phyloP scores from a whole-genome alignment of 805 yeast species.

The Hanseniaspora clermontiae region DNA sequence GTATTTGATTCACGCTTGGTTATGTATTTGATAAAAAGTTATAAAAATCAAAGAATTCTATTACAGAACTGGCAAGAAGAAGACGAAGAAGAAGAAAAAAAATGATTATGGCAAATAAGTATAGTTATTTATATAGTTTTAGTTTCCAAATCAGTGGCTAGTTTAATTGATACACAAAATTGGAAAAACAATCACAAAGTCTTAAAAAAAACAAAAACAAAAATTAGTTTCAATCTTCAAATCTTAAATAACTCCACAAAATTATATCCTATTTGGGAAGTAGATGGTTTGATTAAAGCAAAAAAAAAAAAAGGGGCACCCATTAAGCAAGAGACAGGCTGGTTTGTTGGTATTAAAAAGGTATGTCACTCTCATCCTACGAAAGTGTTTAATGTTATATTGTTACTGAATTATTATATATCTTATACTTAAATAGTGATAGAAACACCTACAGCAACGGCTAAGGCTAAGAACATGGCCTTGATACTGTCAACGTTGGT shows the following conservation, averaged over 20 bases:
- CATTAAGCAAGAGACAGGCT: too few relatives aligned
- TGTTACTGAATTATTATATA: neutral
- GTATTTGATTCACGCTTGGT: too few relatives aligned
- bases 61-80: too few relatives aligned
- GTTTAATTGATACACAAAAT: neutral
- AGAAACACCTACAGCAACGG: conserved; percentile 14
- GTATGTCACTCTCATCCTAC: neutral
- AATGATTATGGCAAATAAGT: too few relatives aligned
- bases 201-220: neutral
- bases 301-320: too few relatives aligned
- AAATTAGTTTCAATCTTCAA: neutral
- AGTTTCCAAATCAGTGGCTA: too few relatives aligned
- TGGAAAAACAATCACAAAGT: too few relatives aligned
- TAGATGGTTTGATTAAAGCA: neutral
- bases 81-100: too few relatives aligned
- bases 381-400: neutral
- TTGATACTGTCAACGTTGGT: neutral
- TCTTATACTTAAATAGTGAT: neutral
- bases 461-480: conserved; percentile 11
- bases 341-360: neutral
- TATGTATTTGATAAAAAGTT: too few relatives aligned
- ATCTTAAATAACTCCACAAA: neutral
- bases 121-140: too few relatives aligned
- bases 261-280: neutral
- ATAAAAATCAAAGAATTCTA: too few relatives aligned